Conservation (phyloP, 495 filamentous ascomycete genomes). For the Staphylotrichum tortipilum region DNA sequence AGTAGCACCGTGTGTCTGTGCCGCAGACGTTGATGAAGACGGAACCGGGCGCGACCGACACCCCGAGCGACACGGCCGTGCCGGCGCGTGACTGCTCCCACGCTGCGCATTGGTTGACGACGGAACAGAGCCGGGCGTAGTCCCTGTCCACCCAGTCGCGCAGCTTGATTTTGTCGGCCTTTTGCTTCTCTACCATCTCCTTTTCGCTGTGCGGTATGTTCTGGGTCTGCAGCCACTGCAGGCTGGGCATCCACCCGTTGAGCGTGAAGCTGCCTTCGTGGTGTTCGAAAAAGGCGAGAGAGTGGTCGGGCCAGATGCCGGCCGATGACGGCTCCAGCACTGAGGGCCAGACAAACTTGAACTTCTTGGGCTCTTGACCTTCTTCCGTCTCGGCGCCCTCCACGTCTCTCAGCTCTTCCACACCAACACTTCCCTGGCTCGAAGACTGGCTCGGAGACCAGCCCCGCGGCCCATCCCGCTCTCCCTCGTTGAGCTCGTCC, state of each 20-base stretch:
- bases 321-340: conserved; percentile 6
- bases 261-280: conserved; percentile 24
- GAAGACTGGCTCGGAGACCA: not conserved
- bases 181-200: conserved; percentile 24
- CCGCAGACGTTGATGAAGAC: conserved; percentile 30
- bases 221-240: conserved; percentile 20
- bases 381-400: not conserved
- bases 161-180: conserved; percentile 10
- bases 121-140: conserved; percentile 29
- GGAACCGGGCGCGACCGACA: conserved; percentile 21
- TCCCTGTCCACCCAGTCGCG: conserved; percentile 27
- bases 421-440: not conserved
- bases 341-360: conserved; percentile 11
- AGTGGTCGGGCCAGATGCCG: conserved; percentile 19
- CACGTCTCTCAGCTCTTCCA: not conserved
- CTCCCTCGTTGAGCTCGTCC: no score
- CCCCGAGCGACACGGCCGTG: conserved; percentile 17
- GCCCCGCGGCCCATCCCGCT: not conserved
- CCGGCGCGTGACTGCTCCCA: conserved; percentile 35
- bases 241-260: conserved; percentile 25
- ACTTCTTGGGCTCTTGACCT: not conserved
- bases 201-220: conserved; percentile 27
- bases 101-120: conserved; percentile 26
- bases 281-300: conserved; percentile 20
- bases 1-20: conserved; percentile 10